phyloP scores from a whole-genome alignment of 225 moss, liverwort and hornwort species.

The Climacium dendroides region DNA sequence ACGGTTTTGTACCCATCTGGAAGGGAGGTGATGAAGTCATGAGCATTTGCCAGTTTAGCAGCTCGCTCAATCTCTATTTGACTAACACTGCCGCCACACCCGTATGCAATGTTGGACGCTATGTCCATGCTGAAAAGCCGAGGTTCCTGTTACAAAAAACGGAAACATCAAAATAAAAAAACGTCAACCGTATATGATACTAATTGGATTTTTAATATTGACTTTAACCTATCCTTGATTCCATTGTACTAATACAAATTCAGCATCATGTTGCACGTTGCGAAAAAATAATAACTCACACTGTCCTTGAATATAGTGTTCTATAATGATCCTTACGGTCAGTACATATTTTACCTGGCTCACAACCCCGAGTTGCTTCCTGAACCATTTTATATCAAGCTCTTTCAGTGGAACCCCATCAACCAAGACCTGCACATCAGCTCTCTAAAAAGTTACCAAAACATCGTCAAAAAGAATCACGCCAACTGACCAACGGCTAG shows the following conservation, averaged over 20 bases:
- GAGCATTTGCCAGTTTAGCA: conserved; percentile 91
- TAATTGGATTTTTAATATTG: not conserved
- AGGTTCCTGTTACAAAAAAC: conserved; percentile 58
- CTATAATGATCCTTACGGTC: not conserved
- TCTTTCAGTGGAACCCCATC: conserved; percentile 85
- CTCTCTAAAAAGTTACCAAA: not conserved
- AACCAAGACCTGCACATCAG: conserved; percentile 57
- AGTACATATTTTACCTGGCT: conserved; percentile 47
- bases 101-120: conserved; percentile 90
- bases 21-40: conserved; percentile 77
- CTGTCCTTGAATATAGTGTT: not conserved
- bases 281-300: not conserved
- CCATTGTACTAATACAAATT: not conserved
- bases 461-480: not conserved
- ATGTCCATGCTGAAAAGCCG: conserved; percentile 98
- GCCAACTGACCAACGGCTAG: not conserved
- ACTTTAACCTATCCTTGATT: not conserved
- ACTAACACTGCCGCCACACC: conserved; percentile 31
- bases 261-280: not conserved
- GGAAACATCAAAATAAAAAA: not conserved
- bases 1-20: conserved; percentile 84
- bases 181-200: not conserved
- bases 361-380: conserved; percentile 94
- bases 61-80: conserved; percentile 64
- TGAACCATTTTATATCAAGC: conserved; percentile 86